Evolutionary conservation across 768 basidiomycete genomes (phyloP), one percentile per base, ranked within the genome.

Genomic region (Saitozyma podzolica): DNA sequence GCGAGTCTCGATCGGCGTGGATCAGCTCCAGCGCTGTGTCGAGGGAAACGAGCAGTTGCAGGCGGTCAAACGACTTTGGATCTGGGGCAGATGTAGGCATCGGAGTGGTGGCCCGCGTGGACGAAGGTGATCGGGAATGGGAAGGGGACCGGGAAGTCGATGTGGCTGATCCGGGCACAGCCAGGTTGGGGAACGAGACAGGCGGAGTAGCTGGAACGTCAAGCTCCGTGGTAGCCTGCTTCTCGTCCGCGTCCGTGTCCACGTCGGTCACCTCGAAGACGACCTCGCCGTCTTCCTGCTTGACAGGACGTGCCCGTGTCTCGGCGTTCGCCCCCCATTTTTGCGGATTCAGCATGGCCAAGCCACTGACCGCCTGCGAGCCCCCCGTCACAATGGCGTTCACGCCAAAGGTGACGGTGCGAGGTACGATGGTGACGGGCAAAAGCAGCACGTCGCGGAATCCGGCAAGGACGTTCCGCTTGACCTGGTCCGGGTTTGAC

Each of bases 371-470:
- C 2, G 91, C 89, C 8, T 87, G 89, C 2, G 82, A 86, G 0
- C 89, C 86, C 3, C 89, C 89, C 0, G 88, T 87, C 54, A 87
- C 84, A 50, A 81, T 75, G 10, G 78, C 81, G 62, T 79, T 80
- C 41, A 81, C 71, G 1, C 79, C 80, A 54, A 73, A 79, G 0
- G 78, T 72, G 19, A 85, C 84, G 0, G 88, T 86, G 13, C 90
- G 86, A 0, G 95, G 95, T 2, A 98, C 93, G 76, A 98, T 95
- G 1, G 94, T 96, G 16, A 99, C 96, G 0, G 96, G 95, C 0
- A 98, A 82, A 0, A 98, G 82, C 7, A 99, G 86, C 1, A 92
- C 85, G 63, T 90, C 88, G 2, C 90, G 90, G 78, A 99, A 98
- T 0, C 92, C 90, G 0, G 92, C 89, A 0, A 98, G 84, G 8